Evolutionary conservation across 805 yeast genomes (phyloP), one percentile per base, ranked within the genome.

Genomic region (Pichia kluyveri): DNA sequence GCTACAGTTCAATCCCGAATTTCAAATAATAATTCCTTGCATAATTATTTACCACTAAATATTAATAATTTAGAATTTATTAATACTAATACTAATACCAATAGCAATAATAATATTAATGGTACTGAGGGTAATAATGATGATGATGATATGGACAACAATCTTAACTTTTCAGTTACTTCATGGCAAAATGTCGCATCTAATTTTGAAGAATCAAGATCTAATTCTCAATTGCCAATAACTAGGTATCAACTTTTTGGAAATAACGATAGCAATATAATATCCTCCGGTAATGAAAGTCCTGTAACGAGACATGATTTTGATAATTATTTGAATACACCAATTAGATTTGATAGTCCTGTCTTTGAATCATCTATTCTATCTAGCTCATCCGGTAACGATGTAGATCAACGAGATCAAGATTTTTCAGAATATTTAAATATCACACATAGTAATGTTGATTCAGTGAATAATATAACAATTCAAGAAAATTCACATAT

Each of bases 111-210:
- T 19, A 19, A 19, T 19, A 19, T 3, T 19, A 4, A 19, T 19
- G 4, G 4, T 19, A 4, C 32, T 11, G 8, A 11, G 1, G 43
- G 28, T 34, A 17, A 18, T 18, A 8, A 31, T 23, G 17, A 15
- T 45, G 43, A 27, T 38, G 44, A 50, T 40, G 49, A 41, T 23
- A 54, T 57, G 40, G 53, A 52, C n/a, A 43, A 28, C 23, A 47
- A 47, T 37, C 11, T 46, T 30, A 67, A 63, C 36, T 65, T 65
- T 49, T 62, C 68, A 2, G 51, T 60, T 15, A 62, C 67, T 17
- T 65, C 69, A 23, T 66, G 69, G 69, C 68, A 64, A 47, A 58
- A 66, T 17, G 54, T 65, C 11, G 57, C 62, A 5, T 42, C 52
- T 8, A 46, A 31, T 34, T 36, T 45, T 28, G 38, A 43, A 30